Evolutionary conservation across 805 yeast species (phyloP).

Genomic region (Torulaspora franciscae): DNA sequence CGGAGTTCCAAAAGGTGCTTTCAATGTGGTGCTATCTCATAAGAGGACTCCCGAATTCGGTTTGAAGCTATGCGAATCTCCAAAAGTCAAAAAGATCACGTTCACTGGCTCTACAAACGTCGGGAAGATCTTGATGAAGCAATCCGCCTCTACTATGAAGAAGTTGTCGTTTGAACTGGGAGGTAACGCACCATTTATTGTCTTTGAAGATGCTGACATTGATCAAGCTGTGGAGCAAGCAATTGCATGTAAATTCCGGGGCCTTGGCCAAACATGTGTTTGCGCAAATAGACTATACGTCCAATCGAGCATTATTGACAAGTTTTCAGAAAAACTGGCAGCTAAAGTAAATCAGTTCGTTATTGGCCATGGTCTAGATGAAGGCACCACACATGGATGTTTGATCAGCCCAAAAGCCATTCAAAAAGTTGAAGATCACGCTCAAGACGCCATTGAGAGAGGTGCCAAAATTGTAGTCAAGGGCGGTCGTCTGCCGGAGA

Average conservation of each 20-base stretch:
- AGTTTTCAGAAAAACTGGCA: slow-evolving; percentile 44
- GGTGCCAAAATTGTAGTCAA: slow-evolving; percentile 49
- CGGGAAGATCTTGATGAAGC: slow-evolving; percentile 56
- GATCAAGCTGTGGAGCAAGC: slow-evolving; percentile 52
- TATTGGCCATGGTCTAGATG: slow-evolving; percentile 53
- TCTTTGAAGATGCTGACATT: slow-evolving; percentile 55
- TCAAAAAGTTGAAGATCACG: slow-evolving; percentile 51
- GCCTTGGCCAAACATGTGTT: slow-evolving; percentile 63
- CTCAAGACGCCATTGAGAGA: slow-evolving; percentile 47
- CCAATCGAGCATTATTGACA: slow-evolving; percentile 46
- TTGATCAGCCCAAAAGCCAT: slow-evolving; percentile 49
- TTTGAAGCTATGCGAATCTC: slow-evolving; percentile 45
- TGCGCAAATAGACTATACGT: slow-evolving; percentile 59
- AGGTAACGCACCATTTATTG: slow-evolving; percentile 62
- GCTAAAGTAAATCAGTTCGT: slow-evolving; percentile 43
- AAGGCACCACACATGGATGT: slow-evolving; percentile 51
- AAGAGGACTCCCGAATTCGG: slow-evolving; percentile 52
- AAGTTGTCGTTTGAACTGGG: slow-evolving; percentile 61
- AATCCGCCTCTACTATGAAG: slow-evolving; percentile 52
- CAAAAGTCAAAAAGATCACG: slow-evolving; percentile 50
- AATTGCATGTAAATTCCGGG: slow-evolving; percentile 53
- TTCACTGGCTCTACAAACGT: slow-evolving; percentile 64
- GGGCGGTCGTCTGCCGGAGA: slow-evolving; percentile 49
- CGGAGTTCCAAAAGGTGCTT: slow-evolving; percentile 55
- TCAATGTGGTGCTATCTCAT: slow-evolving; percentile 48